phyloP scores from a whole-genome alignment of 202 grass and related monocot genomes.

The Brachypodium distachyon region DNA sequence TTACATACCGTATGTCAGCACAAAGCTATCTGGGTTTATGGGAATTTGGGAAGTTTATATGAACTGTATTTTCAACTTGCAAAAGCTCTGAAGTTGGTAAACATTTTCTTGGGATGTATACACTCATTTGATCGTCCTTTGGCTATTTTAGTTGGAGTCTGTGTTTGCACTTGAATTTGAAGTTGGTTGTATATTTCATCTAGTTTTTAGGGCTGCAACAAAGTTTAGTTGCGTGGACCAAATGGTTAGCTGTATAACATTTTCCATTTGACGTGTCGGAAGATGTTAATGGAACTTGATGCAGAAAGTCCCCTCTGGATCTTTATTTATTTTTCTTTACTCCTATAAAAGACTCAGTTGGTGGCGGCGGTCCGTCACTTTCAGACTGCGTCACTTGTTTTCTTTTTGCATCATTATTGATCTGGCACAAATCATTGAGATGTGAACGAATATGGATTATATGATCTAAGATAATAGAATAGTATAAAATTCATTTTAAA shows the following conservation, averaged over 20 bases:
- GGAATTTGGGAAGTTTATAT: neutral
- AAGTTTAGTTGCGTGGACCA: neutral
- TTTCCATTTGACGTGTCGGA: neutral
- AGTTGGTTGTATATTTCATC: neutral
- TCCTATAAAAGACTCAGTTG: no score
- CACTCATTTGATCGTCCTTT: neutral
- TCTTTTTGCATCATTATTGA: no score
- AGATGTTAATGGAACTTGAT: neutral
- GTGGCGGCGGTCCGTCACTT: no score
- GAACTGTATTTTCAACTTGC: neutral
- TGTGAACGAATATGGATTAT: no score
- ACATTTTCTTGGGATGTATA: neutral
- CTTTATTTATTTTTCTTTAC: no score
- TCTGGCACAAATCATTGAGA: no score
- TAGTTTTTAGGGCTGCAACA: neutral
- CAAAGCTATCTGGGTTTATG: neutral
- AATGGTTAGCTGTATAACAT: neutral
- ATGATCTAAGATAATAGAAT: no score
- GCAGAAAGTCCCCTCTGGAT: neutral
- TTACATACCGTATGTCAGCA: neutral
- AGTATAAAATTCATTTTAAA: no score
- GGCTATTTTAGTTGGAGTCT: neutral
- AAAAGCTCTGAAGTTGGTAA: neutral
- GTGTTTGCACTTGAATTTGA: neutral
- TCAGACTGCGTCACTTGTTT: no score